Evolutionary conservation across 2,329 filamentous ascomycete species (phyloP), one percentile per base, ranked within the genome.

Genomic region (Exophiala xenobiotica): DNA sequence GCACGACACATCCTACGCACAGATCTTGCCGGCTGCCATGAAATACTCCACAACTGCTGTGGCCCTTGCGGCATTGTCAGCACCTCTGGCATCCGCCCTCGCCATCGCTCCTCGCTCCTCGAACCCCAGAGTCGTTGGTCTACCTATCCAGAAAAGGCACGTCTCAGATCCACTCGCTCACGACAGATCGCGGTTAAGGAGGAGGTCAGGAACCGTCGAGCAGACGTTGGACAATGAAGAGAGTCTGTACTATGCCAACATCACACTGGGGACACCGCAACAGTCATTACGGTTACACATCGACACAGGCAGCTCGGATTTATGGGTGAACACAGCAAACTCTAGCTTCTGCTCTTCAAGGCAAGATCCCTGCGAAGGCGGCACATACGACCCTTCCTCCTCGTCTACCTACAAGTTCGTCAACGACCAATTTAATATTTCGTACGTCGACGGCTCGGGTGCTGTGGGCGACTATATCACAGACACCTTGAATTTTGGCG

Each of bases 351-450:
- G 89, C 65, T 63, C 65, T 6, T 63, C 67, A 3, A 61, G 65
- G 1, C 66, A 67, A 1, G 64, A 75, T 11, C 77, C 78, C 1
- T 93, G 89, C 64, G 63, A 68, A 4, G 70, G 69, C 14, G 88
- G 88, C 11, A 82, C 82, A 1, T 95, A 90, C 68, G 67, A 71
- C 37, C 78, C 87, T 33, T 86, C 87, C 65, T 69, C 75, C 1
- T 95, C 90, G 0, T 89, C 87, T 1, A 88, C 89, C 2, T 92
- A 91, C 68, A 64, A 77, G 26, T 90, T 85, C 65, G 69, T 95
- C 48, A 84, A 83, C 57, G 83, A 80, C 64, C 77, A 83, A 54
- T 96, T 96, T 74, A 91, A 92, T 71, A 95, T 96, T 58, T 83
- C 84, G 1, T 96, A 96, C 60, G 86, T 87, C 33, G 90, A 96